Evolutionary conservation across 1,139 yeast species (phyloP).

Genomic region (Sugiyamaella paludigena): DNA sequence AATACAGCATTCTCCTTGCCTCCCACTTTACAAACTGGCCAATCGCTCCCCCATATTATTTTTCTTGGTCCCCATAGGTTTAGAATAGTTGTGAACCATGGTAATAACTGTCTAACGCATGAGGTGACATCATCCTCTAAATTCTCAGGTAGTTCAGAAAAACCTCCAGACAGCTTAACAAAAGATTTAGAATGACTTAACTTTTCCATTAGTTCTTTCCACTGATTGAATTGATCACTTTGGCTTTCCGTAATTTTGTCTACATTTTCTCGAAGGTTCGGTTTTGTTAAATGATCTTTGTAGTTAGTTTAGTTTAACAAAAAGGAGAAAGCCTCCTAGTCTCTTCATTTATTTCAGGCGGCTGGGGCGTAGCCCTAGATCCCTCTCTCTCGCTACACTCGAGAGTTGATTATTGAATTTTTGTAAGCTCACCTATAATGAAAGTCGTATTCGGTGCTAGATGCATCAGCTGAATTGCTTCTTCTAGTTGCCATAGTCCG

Average conservation of each 20-base stretch:
- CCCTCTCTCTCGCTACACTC: too few species aligned
- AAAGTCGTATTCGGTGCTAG: slow-evolving; percentile 26
- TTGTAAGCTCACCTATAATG: slow-evolving; percentile 37
- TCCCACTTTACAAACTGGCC: slow-evolving; percentile 43
- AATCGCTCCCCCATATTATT: slow-evolving; percentile 46
- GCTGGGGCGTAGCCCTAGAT: too few species aligned
- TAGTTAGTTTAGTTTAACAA: slow-evolving; percentile 8
- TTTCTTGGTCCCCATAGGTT: slow-evolving; percentile 38
- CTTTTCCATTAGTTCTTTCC: slow-evolving; percentile 31
- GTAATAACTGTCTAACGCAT: slow-evolving; percentile 31
- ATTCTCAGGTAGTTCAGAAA: slow-evolving; percentile 39
- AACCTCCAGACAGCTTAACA: slow-evolving; percentile 45
- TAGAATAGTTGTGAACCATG: slow-evolving; percentile 30
- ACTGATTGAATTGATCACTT: slow-evolving; percentile 20
- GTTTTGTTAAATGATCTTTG: slow-evolving; percentile 43
- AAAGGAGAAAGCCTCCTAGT: neutral
- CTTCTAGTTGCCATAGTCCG: slow-evolving; percentile 44
- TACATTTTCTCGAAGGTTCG: slow-evolving; percentile 30
- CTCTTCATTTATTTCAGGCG: too few species aligned
- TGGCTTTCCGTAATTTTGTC: too few species aligned
- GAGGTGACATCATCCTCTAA: slow-evolving; percentile 18
- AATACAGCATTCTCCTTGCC: slow-evolving; percentile 24
- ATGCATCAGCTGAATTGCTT: slow-evolving; percentile 31
- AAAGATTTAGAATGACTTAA: slow-evolving; percentile 33
- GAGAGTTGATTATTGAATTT: too few species aligned